Conservation (phyloP, 148 eudicot genomes). For the Polygonum maritimum region DNA sequence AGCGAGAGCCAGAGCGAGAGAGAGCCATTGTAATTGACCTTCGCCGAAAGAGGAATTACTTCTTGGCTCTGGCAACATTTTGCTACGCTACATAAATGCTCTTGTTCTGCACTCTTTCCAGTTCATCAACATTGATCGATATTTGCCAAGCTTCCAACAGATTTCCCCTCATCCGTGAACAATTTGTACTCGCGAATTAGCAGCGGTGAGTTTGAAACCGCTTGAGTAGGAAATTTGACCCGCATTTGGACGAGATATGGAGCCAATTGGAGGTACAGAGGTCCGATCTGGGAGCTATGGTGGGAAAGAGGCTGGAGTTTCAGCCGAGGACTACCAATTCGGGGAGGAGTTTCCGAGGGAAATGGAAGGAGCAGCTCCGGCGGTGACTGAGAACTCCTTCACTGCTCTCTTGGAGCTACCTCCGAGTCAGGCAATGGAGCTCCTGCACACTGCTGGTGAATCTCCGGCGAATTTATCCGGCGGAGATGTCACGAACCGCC, state of each 20-base stretch:
- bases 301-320: constrained; percentile 10
- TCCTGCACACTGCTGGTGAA: constrained; percentile 34
- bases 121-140: not conserved
- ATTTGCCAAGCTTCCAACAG: not conserved
- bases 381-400: constrained; percentile 48
- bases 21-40: not conserved
- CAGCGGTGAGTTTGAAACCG: not conserved
- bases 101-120: not conserved
- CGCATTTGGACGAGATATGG: constrained; percentile 18
- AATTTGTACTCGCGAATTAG: not conserved
- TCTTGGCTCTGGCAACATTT: not conserved
- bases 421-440: constrained; percentile 64
- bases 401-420: constrained; percentile 81
- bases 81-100: not conserved
- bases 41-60: constrained; percentile 1
- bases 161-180: not conserved
- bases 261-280: constrained; percentile 20
- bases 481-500: constrained; percentile 17
- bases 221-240: not conserved
- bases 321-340: constrained; percentile 21
- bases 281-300: constrained; percentile 32
- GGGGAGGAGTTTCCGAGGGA: constrained; percentile 41
- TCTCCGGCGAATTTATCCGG: constrained; percentile 14
- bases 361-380: constrained; percentile 21
- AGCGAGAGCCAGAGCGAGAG: constrained; percentile 9